These are phyloP conservation scores for Phaeosphaeria sp. DNA, from an alignment of 2,329 filamentous ascomycete genomes.

Conservation along the genomic window DNA sequence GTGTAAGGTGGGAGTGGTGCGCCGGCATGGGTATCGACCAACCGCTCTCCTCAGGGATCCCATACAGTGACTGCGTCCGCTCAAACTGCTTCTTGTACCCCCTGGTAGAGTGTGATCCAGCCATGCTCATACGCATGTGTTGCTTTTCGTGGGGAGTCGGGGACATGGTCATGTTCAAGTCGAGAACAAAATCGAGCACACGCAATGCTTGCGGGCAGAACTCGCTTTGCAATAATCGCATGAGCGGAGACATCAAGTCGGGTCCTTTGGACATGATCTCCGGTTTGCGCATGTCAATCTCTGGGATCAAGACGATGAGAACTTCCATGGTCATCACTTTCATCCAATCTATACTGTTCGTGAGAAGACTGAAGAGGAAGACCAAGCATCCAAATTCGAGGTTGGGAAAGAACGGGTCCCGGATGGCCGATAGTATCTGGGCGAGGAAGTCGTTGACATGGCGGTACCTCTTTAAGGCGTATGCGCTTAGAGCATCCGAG, in stretches of 20 bases:
- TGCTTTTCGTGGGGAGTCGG: conserved; percentile 83
- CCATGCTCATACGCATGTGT: conserved; percentile 98
- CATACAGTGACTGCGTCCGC: conserved; percentile 90
- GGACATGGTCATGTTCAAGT: conserved; percentile 89
- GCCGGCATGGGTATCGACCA: conserved; percentile 97
- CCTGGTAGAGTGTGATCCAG: conserved; percentile 78
- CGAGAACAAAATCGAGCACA: conserved; percentile 94
- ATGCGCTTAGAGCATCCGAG: conserved; percentile 72
- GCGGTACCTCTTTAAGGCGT: conserved; percentile 71
- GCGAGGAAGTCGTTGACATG: conserved; percentile 77
- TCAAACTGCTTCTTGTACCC: conserved; percentile 93
- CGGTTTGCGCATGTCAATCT: conserved; percentile 90
- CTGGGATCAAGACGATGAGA: conserved; percentile 81
- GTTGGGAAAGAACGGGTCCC: conserved; percentile 78
- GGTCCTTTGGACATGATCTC: conserved; percentile 91
- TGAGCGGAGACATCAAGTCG: conserved; percentile 90
- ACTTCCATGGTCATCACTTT: conserved; percentile 93
- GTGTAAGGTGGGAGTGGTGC: conserved; percentile 83
- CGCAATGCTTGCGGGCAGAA: conserved; percentile 91
- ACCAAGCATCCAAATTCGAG: conserved; percentile 86
- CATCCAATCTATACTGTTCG: conserved; percentile 87
- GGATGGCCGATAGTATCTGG: conserved; percentile 76
- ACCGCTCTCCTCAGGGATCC: conserved; percentile 92
- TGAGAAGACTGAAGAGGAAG: conserved; percentile 89
- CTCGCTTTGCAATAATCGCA: conserved; percentile 89